Evolutionary conservation across 2,329 filamentous ascomycete species (phyloP), one percentile per base, ranked within the genome.

Genomic region (Cercospora sp.): DNA sequence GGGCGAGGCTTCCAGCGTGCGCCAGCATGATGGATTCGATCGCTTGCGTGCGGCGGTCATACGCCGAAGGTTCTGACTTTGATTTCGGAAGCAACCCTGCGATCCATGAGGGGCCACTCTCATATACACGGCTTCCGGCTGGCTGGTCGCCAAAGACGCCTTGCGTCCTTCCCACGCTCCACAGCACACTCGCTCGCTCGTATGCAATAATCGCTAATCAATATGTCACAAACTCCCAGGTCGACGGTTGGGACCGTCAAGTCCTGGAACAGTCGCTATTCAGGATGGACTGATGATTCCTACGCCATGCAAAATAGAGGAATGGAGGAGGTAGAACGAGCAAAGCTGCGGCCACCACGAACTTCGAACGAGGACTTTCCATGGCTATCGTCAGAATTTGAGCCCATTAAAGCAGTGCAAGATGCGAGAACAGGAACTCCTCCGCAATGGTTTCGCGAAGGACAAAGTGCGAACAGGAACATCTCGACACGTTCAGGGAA

Each of bases 401-500:
- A 77, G 63, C 75, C 76, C 13, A 78, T 78, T 34, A 71, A 74
- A 43, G 67, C 72, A 40, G 64, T 64, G 28, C 60, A 40, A 43
- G 72, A 67, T 64, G 65, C 72, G 13, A 69, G 68, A 53, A 72
- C 69, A 10, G 65, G 66, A 58, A 73, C 72, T 9, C 71, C 76
- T 3, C 76, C 75, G 51, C 70, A 73, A 72, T 77, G 76, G 76
- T 77, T 77, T 63, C 67, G 71, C 28, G 75, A 77, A 66, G 75
- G 74, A 9, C 73, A 77, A 67, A 71, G 61, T 9, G 70, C 72
- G 57, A 74, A 77, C 57, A 61, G 71, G 24, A 67, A 66, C 30
- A 49, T 69, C 45, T 67, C 68, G 53, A 59, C 69, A 43, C 68
- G 70, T 40, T 65, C 61, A 2, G 49, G 49, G 12, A 62, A 66